phyloP scores from a whole-genome alignment of 345 rosid genomes.

The Rhodamnia rubescens region DNA sequence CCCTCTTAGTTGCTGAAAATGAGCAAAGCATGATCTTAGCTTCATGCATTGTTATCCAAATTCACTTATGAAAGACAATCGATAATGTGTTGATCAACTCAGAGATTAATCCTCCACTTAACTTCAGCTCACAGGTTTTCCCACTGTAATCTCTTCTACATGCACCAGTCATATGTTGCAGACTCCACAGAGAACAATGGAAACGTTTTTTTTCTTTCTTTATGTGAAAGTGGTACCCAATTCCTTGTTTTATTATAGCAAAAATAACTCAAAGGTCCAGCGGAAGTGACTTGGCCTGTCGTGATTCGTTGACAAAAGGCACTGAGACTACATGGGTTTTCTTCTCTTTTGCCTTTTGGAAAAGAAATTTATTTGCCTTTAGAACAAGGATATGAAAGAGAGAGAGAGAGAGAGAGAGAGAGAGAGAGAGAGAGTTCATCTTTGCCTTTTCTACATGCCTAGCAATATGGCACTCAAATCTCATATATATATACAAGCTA shows the following conservation, averaged over 20 bases:
- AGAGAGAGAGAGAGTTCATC: conserved; percentile 1
- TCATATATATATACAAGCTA: conserved; percentile 24
- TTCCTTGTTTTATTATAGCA: background rate
- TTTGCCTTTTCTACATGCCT: conserved; percentile 2
- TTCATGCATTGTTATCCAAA: background rate
- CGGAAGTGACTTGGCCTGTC: conserved; percentile 4
- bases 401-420: conserved; percentile 21
- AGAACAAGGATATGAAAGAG: conserved; percentile 17
- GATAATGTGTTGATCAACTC: background rate
- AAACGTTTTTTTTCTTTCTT: background rate
- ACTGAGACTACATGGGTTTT: conserved; percentile 7
- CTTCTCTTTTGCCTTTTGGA: background rate
- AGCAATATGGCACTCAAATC: background rate
- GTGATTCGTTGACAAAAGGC: conserved; percentile 21
- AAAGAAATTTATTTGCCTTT: background rate
- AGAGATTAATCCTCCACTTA: background rate
- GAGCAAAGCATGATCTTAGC: background rate
- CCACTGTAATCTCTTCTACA: background rate
- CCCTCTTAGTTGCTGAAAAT: background rate
- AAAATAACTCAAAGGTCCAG: background rate
- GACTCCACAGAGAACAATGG: background rate
- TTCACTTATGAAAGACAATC: background rate
- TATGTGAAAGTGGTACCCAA: background rate
- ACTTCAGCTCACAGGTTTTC: background rate
- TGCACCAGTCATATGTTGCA: background rate